Evolutionary conservation across 192 early-diverging fungal genomes (phyloP), one percentile per base, ranked within the genome.

Genomic region (Phlyctochytrium planicorne): DNA sequence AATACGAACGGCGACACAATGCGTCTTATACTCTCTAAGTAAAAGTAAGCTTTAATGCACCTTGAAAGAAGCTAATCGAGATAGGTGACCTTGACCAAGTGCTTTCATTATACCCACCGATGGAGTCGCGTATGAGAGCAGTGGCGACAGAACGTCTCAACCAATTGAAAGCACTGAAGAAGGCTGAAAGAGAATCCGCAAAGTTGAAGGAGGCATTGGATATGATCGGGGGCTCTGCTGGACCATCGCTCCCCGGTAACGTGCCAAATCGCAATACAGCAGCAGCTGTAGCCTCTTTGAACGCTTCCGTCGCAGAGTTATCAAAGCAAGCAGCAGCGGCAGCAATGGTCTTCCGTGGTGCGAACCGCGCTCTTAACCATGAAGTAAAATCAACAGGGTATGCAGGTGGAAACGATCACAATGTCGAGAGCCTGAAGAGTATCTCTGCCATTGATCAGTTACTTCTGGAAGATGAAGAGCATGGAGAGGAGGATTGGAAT

Each of bases 21-120:
- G 73, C 63, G 57, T 59, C n/a, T 59, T 75, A 2, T 75, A 67
- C 52, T 71, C 68, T 16, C 63, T 75, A 0, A 53, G 35, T 1
- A 55, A 62, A 59, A 23, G 20, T n/a, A n/a, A n/a, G n/a, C n/a
- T n/a, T n/a, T n/a, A n/a, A n/a, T n/a, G n/a, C n/a, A n/a, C n/a
- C n/a, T n/a, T n/a, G n/a, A n/a, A n/a, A n/a, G n/a, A n/a, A n/a
- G n/a, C n/a, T n/a, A n/a, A n/a, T n/a, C n/a, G n/a, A n/a, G n/a
- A n/a, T n/a, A n/a, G n/a, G n/a, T 1, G 68, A 75, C 34, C 57
- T 75, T 16, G 53, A 70, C 30, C 23, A 34, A n/a, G 50, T 67
- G 53, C 62, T 74, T 1, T 20, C 52, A 16, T 37, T 27, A 4
- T 52, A 74, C 55, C 72, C 72, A 17, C 30, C 33, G 27, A 68